Conservation (phyloP, 176 grass and related monocot species). For the Microstegium vimineum region DNA sequence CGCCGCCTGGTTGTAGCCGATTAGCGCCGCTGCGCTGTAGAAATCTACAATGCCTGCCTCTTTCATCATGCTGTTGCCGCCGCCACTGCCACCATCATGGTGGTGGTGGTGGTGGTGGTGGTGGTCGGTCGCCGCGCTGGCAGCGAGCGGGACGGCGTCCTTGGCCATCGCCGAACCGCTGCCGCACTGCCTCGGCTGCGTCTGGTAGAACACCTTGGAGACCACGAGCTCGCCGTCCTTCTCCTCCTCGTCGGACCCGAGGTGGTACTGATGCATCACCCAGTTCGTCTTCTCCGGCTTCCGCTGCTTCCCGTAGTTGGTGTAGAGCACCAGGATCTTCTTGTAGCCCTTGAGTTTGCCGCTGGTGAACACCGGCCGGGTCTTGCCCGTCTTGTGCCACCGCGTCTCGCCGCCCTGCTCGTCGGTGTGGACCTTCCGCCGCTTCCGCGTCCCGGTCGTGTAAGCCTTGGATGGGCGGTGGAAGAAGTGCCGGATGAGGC, state of each 20-base stretch:
- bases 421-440: conserved; percentile 93
- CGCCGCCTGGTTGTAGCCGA: conserved; percentile 59
- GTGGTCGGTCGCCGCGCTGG: neutral
- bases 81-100: neutral
- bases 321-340: conserved; percentile 99
- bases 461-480: conserved; percentile 96
- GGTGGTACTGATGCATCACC: conserved; percentile 99
- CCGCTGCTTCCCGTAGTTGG: conserved; percentile 98
- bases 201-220: conserved; percentile 98
- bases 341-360: conserved; percentile 80
- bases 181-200: conserved; percentile 90
- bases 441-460: conserved; percentile 88
- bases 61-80: conserved; percentile 45
- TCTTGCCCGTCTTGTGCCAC: conserved; percentile 99
- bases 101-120: conserved; percentile 31
- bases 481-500: conserved; percentile 95
- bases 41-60: conserved; percentile 67
- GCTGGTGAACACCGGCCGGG: conserved; percentile 59
- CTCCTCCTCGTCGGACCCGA: conserved; percentile 94
- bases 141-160: conserved; percentile 21
- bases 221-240: conserved; percentile 99
- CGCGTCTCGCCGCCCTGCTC: conserved; percentile 88
- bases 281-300: conserved; percentile 99
- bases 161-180: conserved; percentile 20
- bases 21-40: conserved; percentile 55